phyloP scores from a whole-genome alignment of 164 flowering plant genomes.

The Liquidambar formosana region DNA sequence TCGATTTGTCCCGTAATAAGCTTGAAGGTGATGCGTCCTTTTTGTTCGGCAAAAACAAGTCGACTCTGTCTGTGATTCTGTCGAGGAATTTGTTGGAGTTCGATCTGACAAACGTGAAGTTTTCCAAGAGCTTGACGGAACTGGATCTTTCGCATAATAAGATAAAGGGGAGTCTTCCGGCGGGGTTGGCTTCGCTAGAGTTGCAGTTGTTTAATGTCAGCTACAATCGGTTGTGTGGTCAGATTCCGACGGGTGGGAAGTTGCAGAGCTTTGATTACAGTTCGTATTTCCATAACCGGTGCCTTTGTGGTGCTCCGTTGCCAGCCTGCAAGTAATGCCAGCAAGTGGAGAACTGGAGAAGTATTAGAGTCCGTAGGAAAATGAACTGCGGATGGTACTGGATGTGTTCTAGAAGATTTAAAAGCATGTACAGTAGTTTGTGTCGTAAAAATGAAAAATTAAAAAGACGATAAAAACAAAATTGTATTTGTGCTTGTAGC shows the following conservation, averaged over 20 bases:
- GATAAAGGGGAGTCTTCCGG: conserved; percentile 52
- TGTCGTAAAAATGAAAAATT: too few species aligned
- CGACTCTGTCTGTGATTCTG: conserved; percentile 26
- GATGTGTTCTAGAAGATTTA: too few species aligned
- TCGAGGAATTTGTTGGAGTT: conserved; percentile 60
- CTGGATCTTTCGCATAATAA: conserved; percentile 54
- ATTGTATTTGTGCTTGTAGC: too few species aligned
- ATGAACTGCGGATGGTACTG: too few species aligned
- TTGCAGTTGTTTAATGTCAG: conserved; percentile 51
- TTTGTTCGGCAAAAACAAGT: conserved; percentile 46
- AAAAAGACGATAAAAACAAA: too few species aligned
- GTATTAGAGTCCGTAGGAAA: too few species aligned
- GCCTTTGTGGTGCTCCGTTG: conserved; percentile 61
- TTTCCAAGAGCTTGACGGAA: conserved; percentile 34
- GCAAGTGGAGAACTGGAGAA: too few species aligned
- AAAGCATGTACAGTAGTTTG: too few species aligned
- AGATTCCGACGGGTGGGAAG: conserved; percentile 51
- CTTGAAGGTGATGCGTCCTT: conserved; percentile 53
- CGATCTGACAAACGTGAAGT: conserved; percentile 48
- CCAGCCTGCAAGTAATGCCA: conserved; percentile 27
- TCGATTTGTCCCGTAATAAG: conserved; percentile 59
- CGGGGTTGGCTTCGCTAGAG: conserved; percentile 13
- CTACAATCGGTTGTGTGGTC: conserved; percentile 58
- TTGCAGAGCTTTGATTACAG: conserved; percentile 36
- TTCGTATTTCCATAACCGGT: conserved; percentile 42